phyloP scores from a whole-genome alignment of 1,139 yeast genomes.

The Hyphopichia buzzinii region DNA sequence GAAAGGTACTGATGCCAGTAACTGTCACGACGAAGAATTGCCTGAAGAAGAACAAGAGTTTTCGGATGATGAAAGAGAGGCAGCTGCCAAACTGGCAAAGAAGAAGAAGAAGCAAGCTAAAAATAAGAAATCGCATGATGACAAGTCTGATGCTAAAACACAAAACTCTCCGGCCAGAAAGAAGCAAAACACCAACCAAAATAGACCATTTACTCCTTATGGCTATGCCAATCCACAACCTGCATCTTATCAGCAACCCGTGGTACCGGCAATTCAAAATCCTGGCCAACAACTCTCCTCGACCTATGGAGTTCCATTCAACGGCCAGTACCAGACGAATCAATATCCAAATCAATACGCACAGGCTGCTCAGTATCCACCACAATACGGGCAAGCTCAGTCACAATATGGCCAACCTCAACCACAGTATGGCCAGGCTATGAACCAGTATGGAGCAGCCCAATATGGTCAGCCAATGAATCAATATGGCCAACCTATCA shows the following conservation, averaged over 20 bases:
- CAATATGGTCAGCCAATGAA: background rate
- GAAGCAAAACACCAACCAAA: slow-evolving; percentile 5
- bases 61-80: slow-evolving; percentile 87
- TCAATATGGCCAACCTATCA: background rate
- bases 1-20: slow-evolving; percentile 94
- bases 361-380: slow-evolving; percentile 4
- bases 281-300: slow-evolving; percentile 5
- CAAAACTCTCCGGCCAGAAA: slow-evolving; percentile 5
- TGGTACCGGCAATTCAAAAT: slow-evolving; percentile 8
- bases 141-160: slow-evolving; percentile 3
- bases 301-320: background rate
- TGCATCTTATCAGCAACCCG: slow-evolving; percentile 9
- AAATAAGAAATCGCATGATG: slow-evolving; percentile 14
- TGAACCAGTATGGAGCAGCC: too few relatives aligned
- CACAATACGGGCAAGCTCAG: slow-evolving; percentile 3
- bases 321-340: slow-evolving; percentile 4
- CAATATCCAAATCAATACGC: slow-evolving; percentile 3
- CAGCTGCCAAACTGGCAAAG: slow-evolving; percentile 54
- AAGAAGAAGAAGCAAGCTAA: slow-evolving; percentile 52
- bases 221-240: slow-evolving; percentile 19
- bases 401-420: slow-evolving; percentile 5
- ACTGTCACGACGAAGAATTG: slow-evolving; percentile 90
- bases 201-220: slow-evolving; percentile 20
- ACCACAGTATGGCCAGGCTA: slow-evolving; percentile 5
- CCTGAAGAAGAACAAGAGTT: slow-evolving; percentile 93